Evolutionary conservation across 768 basidiomycete species (phyloP), one percentile per base, ranked within the genome.

Genomic region (Agaricus subrufescens): DNA sequence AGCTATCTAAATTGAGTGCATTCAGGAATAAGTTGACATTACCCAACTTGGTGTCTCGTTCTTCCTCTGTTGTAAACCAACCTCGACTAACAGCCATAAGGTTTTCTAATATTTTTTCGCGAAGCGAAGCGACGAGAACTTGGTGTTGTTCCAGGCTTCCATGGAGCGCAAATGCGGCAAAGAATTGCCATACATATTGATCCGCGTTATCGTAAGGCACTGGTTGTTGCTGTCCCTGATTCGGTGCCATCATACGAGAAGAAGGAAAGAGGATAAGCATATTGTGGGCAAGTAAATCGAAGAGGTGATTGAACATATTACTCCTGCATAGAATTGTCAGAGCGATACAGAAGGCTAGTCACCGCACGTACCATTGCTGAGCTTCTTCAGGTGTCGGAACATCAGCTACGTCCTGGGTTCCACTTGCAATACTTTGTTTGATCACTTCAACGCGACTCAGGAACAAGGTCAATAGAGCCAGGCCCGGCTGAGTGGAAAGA

Each of bases 11-110:
- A 49, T 88, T 87, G 54, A 93, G 75, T 43, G 91, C 90, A 67
- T 90, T 86, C 67, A 93, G 73, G 69, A 93, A 91, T 58, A 96
- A 76, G 73, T 99, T 94, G 64, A 98, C 93, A 71, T 98, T 98
- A 52, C 85, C 85, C 61, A 97, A 75, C 73, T 91, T 93, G 62
- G 86, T 82, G 56, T 79, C 75, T 60, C 86, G 78, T 58, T 89
- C 86, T 53, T 88, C 86, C 69, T 91, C 87, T 61, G 86, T 81
- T 48, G 76, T 69, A 46, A 81, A 77, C 83, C 85, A 86, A 49
- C 88, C 84, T 65, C 90, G 87, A 66, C 86, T 85, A 30, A 86
- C 89, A 51, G 82, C 85, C 61, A 86, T 71, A 31, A 98, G 91
- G 62, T 90, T 94, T 66, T 95, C 93, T 46, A 98, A 78, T 40